Conservation (phyloP, 352 stramenopile species). For the Phytophthora rubi region DNA sequence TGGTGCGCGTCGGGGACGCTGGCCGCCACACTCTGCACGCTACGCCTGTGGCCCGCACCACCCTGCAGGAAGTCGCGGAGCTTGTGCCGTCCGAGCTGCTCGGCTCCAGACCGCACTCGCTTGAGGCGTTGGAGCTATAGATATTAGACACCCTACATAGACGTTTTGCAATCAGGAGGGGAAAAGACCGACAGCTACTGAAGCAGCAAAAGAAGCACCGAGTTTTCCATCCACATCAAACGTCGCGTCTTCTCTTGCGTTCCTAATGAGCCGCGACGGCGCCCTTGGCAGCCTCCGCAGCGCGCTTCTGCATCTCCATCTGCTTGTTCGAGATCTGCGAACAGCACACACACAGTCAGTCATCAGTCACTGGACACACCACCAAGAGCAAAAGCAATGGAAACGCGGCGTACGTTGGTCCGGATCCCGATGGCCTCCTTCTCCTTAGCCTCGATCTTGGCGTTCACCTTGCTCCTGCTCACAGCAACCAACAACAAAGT, state of each 20-base stretch:
- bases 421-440: conserved; percentile 90
- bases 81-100: conserved; percentile 64
- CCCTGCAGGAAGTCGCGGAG: conserved; percentile 63
- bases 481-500: not conserved
- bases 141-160: conserved; percentile 27
- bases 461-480: conserved; percentile 83
- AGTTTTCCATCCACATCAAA: conserved; percentile 10
- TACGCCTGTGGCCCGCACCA: conserved; percentile 78
- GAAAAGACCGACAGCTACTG: not conserved
- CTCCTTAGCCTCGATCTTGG: conserved; percentile 91
- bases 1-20: conserved; percentile 82
- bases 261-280: conserved; percentile 55
- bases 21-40: conserved; percentile 86
- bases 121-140: conserved; percentile 46
- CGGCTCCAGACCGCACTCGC: conserved; percentile 53
- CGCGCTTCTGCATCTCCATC: conserved; percentile 90
- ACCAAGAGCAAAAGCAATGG: no score
- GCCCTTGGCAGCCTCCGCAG: conserved; percentile 74
- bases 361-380: no score
- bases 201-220: conserved; percentile 28
- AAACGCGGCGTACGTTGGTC: conserved; percentile 60
- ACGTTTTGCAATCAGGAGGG: conserved; percentile 20
- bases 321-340: conserved; percentile 88
- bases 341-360: not conserved
- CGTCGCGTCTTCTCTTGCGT: not conserved